Base-by-base conservation (phyloP, 192 early-diverging fungal genomes). In the Gonapodya sp. region DNA sequence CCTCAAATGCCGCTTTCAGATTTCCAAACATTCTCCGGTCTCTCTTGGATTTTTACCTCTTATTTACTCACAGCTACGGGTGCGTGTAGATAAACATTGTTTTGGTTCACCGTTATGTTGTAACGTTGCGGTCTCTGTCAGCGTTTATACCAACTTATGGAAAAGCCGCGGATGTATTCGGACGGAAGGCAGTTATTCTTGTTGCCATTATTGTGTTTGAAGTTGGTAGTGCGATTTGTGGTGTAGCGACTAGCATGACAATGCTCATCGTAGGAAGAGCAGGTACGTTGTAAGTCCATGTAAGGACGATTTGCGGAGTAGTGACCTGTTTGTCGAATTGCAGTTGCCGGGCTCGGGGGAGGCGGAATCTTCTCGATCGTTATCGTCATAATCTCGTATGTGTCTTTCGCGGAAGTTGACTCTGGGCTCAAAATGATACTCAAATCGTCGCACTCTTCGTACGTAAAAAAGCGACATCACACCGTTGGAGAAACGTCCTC, bases 81-180 rank as follows among this genome's bases (percentile, higher is more conserved):
- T n/a, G n/a, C n/a, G n/a, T n/a, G n/a, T n/a, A n/a, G n/a, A n/a
- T n/a, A n/a, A n/a, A n/a, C n/a, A n/a, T n/a, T n/a, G n/a, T n/a
- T n/a, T n/a, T n/a, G n/a, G n/a, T n/a, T n/a, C n/a, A n/a, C n/a
- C n/a, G n/a, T n/a, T n/a, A n/a, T n/a, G n/a, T n/a, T n/a, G n/a
- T n/a, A n/a, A n/a, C n/a, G n/a, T n/a, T n/a, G n/a, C n/a, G n/a
- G n/a, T n/a, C n/a, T n/a, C n/a, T n/a, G n/a, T n/a, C n/a, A 0
- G 88, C 95, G 2, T 87, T 93, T 80, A 87, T 92, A 78, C 93
- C 93, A 78, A 83, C 88, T 0, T 96, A 96, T 84, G 94, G 92
- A 75, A 93, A 94, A 82, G 89, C 97, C 79, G 92, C 94, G 73
- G 96, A 98, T 82, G 96, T 97, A 80, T 94, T 96, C 86, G 96